Conservation (phyloP, 805 yeast genomes). For the Wickerhamomyces mucosus region DNA sequence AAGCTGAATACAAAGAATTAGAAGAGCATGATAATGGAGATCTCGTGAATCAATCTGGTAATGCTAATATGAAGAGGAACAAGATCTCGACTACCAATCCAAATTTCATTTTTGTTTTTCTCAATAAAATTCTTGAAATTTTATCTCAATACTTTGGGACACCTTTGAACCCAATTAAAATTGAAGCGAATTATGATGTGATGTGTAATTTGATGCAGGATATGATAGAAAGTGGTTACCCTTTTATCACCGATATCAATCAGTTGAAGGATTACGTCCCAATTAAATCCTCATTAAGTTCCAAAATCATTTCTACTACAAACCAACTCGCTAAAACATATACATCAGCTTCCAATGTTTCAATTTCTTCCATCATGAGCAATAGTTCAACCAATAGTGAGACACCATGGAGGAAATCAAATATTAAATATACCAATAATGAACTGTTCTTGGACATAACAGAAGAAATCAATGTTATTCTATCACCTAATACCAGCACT, state of each 20-base stretch:
- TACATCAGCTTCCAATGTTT: constrained; percentile 8
- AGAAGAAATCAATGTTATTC: constrained; percentile 52
- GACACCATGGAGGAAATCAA: constrained; percentile 72
- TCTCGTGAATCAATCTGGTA: constrained; percentile 1
- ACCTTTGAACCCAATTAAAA: constrained; percentile 45
- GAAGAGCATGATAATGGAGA: constrained; percentile 1
- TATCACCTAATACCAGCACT: constrained; percentile 22
- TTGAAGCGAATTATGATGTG: constrained; percentile 64
- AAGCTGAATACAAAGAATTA: constrained; percentile 5
- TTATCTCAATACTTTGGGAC: constrained; percentile 50
- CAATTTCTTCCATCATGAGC: constrained; percentile 6
- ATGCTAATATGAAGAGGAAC: constrained; percentile 4
- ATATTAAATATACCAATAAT: constrained; percentile 66
- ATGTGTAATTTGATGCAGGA: constrained; percentile 64
- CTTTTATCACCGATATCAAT: constrained; percentile 65
- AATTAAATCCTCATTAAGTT: constrained; percentile 23
- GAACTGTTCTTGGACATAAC: constrained; percentile 79
- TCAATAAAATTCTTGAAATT: constrained; percentile 38
- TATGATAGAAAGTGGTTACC: constrained; percentile 69
- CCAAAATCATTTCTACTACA: constrained; percentile 26
- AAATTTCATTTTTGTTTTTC: constrained; percentile 43
- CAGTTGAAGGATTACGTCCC: constrained; percentile 64
- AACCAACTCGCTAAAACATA: constrained; percentile 22
- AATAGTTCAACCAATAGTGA: constrained; percentile 15
- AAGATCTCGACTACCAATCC: constrained; percentile 31